Base-by-base conservation (phyloP, 768 basidiomycete genomes). In the Rhizopogon vulgaris region DNA sequence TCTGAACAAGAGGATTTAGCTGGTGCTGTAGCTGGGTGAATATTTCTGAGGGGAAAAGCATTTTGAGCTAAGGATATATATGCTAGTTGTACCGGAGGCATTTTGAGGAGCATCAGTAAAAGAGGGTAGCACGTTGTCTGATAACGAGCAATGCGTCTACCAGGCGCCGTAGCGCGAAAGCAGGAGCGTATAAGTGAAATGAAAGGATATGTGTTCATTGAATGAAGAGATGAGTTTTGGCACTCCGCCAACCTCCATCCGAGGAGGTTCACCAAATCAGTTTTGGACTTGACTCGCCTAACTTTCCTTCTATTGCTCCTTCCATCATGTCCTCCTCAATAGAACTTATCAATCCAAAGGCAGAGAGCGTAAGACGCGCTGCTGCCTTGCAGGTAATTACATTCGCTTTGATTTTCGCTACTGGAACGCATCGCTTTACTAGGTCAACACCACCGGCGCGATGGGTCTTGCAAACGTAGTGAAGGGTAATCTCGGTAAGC, bases 401-500 rank as follows among this genome's bases (percentile, higher is more conserved):
- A 51, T 52, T 41, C 24, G 28, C 38, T 53, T 38, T 48, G 39
- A 52, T 41, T 53, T 54, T 58, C 39, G 50, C 57, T 55, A 60
- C 51, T 60, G 53, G 48, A 53, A 54, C 56, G 41, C 59, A 60
- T 60, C 52, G 51, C 43, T 56, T 59, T 58, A 60, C 43, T 60
- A 92, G 91, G 91, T 93, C 52, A 93, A 91, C 63, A 91, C 84
- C 58, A 91, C 80, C 66, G 94, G 94, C 59, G 95, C 96, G 54
- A 90, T 97, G 81, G 95, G 95, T 58, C 86, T 99, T 52, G 95
- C 96, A 40, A 88, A 82, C 68, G 95, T 99, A 55, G 96, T 99
- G 60, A 95, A 93, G 77, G 84, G 89, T 64, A 98, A 99, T 74
- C 78, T 99, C 57, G 94, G 95, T 95, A 70, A 69, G 59, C 61